These are phyloP conservation scores for Entophlyctis luteolus DNA, from an alignment of 192 early-diverging fungal species.

Conservation along the genomic window DNA sequence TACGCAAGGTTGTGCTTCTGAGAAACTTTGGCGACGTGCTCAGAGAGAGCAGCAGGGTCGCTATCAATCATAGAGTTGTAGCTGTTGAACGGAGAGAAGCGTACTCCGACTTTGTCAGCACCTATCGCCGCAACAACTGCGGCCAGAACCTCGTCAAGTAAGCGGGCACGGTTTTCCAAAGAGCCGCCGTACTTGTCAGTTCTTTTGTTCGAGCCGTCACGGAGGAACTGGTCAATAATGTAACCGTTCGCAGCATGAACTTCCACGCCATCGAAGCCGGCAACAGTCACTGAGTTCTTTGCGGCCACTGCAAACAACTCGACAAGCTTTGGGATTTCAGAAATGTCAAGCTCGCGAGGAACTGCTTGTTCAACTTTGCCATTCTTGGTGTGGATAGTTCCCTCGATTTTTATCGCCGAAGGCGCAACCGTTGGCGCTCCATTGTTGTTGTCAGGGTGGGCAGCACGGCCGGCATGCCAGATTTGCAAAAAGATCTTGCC, in stretches of 20 bases:
- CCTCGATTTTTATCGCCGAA: not conserved
- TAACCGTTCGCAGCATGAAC: conserved; percentile 91
- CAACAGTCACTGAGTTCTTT: not conserved
- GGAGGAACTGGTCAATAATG: conserved; percentile 69
- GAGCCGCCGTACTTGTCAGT: conserved; percentile 80
- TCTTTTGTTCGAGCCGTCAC: conserved; percentile 74
- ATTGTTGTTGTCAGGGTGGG: not conserved
- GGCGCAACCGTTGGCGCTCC: not conserved
- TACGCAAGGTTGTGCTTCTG: conserved; percentile 28
- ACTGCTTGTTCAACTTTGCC: not conserved
- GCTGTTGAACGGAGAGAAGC: conserved; percentile 31
- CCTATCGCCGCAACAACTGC: conserved; percentile 26
- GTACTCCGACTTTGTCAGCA: conserved; percentile 34
- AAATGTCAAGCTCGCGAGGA: conserved; percentile 55
- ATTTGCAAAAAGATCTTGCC: conserved; percentile 56
- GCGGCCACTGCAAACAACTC: conserved; percentile 64
- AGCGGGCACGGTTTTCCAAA: conserved; percentile 79
- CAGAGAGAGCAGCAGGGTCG: conserved; percentile 18
- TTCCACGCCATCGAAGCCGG: conserved; percentile 87
- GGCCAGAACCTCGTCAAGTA: conserved; percentile 63
- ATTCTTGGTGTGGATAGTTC: not conserved
- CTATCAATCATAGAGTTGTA: not conserved
- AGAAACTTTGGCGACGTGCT: conserved; percentile 25
- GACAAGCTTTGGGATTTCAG: conserved; percentile 61
- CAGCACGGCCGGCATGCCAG: conserved; percentile 39